Percentiles rank a stretch among this genome's conserved stretches.
Evolutionary conservation across 441 rosid genomes (phyloP).

Genomic region (Populus hybrid): DNA sequence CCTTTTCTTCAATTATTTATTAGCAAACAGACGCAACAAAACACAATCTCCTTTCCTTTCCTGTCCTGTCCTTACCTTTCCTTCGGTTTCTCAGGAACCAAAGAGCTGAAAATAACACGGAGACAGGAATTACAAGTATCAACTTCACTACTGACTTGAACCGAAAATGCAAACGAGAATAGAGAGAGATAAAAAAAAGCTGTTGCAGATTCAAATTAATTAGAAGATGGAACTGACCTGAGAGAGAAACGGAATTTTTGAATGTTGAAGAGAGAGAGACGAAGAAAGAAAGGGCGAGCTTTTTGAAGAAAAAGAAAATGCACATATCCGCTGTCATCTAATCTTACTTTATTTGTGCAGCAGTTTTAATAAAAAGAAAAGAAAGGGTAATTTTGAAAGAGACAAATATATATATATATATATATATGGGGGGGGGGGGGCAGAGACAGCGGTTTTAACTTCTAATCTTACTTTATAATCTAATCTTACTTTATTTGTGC

Average conservation of each 20-base stretch:
- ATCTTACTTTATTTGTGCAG: background rate
- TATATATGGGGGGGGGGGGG: too few relatives aligned
- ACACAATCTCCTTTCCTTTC: background rate
- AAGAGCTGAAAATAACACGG: background rate
- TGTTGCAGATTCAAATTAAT: background rate
- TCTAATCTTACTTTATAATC: too few relatives aligned
- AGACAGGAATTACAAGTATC: background rate
- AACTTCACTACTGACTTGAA: background rate
- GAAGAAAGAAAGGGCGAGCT: background rate
- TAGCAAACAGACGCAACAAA: background rate
- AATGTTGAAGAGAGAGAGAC: background rate
- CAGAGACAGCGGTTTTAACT: too few relatives aligned
- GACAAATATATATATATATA: background rate
- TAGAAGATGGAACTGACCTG: background rate
- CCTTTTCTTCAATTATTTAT: background rate
- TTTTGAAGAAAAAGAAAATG: background rate
- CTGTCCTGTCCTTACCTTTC: background rate
- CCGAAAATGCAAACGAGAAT: background rate
- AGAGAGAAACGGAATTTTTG: background rate
- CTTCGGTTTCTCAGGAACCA: conserved; percentile 17
- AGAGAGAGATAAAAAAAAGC: background rate
- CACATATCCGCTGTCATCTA: background rate
- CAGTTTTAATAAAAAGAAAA: background rate
- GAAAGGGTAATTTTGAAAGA: background rate
- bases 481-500: background rate